Conservation (phyloP, 129 eudicot genomes). For the Flaveria robusta region DNA sequence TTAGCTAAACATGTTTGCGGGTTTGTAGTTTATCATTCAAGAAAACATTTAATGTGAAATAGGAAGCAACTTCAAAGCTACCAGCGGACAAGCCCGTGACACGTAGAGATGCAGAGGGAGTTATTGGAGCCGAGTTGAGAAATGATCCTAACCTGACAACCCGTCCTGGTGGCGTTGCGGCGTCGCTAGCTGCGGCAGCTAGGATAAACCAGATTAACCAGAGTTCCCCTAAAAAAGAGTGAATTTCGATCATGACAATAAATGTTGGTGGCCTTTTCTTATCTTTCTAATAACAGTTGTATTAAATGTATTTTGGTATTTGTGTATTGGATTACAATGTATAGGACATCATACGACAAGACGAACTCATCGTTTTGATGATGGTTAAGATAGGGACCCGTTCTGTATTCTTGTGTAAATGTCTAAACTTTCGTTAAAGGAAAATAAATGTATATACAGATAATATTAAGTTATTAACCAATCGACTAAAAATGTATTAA, state of each 20-base stretch:
- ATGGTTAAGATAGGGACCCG: background rate
- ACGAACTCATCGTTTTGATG: background rate
- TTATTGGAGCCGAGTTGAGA: constrained; percentile 88
- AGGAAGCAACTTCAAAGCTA: constrained; percentile 83
- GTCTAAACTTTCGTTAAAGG: background rate
- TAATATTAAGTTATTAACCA: background rate
- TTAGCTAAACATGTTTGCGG: too few relatives aligned
- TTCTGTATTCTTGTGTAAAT: background rate
- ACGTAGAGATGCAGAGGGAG: constrained; percentile 93
- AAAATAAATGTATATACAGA: background rate
- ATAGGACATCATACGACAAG: background rate
- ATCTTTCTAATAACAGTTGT: constrained; percentile 25
- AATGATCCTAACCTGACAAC: constrained; percentile 88
- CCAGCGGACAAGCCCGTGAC: constrained; percentile 88
- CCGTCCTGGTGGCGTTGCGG: constrained; percentile 94
- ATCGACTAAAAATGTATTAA: background rate
- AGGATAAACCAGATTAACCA: constrained; percentile 69
- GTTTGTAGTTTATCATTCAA: background rate
- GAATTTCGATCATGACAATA: constrained; percentile 15
- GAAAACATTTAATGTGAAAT: constrained; percentile 15
- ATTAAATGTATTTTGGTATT: constrained; percentile 23
- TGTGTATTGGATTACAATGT: constrained; percentile 29
- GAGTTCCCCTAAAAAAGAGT: constrained; percentile 23
- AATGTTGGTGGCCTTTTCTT: constrained; percentile 9
- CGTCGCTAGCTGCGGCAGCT: constrained; percentile 94